Conservation (phyloP, 805 yeast species). For the Candida maesae region DNA sequence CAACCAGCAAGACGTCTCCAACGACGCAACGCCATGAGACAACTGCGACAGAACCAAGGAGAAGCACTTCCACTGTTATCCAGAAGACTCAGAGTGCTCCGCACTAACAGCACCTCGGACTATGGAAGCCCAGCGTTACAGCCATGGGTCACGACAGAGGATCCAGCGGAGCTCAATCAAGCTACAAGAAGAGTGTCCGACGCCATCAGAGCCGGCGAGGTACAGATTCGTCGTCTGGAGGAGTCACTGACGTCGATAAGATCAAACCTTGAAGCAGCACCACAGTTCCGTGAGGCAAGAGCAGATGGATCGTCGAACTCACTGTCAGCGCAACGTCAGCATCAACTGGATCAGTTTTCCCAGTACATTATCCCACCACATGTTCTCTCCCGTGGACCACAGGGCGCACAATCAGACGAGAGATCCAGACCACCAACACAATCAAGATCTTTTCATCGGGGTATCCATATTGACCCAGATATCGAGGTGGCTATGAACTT, state of each 20-base stretch:
- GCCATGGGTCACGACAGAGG: background rate
- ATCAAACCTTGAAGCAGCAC: slow-evolving; percentile 1
- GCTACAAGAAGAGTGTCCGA: background rate
- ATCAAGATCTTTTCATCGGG: too few relatives aligned
- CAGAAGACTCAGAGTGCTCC: background rate
- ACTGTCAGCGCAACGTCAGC: background rate
- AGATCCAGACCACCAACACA: background rate
- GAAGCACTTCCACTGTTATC: slow-evolving; percentile 1
- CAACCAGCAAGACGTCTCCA: slow-evolving; percentile 10
- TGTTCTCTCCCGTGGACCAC: background rate
- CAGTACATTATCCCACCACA: background rate
- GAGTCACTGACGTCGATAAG: background rate
- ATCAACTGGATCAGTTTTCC: background rate
- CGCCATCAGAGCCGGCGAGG: slow-evolving; percentile 2
- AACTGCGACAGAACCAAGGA: slow-evolving; percentile 3
- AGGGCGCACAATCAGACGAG: too few relatives aligned
- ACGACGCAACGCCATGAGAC: slow-evolving; percentile 12
- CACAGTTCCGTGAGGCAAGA: background rate
- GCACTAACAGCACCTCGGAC: too few relatives aligned
- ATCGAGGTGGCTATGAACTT: too few relatives aligned
- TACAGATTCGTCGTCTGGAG: slow-evolving; percentile 1
- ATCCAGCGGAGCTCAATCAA: background rate
- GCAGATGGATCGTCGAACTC: background rate
- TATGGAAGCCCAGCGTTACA: background rate
- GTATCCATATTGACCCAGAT: too few relatives aligned